Evolutionary conservation across 116 monocot species (phyloP).

Genomic region (Papilionanthe hybrid): DNA sequence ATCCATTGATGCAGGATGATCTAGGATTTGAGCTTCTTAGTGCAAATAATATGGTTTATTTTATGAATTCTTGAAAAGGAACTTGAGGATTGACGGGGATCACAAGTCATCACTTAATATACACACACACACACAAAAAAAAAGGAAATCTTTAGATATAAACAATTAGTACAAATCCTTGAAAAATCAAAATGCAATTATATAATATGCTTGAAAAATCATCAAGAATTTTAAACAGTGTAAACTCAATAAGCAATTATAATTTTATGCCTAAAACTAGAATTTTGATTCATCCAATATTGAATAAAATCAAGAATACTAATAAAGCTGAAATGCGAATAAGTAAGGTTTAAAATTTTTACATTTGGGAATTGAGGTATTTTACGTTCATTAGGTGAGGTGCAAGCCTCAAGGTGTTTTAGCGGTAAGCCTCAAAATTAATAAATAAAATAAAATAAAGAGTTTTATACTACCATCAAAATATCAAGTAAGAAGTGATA

Average conservation of each 20-base stretch:
- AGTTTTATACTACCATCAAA: no score
- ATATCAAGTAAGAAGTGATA: no score
- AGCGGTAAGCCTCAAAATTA: no score
- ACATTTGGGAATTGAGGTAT: no score
- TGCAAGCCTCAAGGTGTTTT: no score
- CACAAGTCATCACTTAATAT: not conserved
- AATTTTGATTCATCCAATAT: not conserved
- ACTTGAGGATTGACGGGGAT: not conserved
- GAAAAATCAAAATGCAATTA: not conserved
- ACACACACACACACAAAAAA: no score
- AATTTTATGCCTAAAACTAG: not conserved
- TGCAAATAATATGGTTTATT: no score
- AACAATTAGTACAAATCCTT: not conserved
- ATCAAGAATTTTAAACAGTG: not conserved
- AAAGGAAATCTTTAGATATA: not conserved
- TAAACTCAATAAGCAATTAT: not conserved
- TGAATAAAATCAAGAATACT: not conserved
- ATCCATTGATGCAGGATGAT: not conserved
- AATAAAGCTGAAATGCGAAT: not conserved
- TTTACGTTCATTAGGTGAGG: no score
- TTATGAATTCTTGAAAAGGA: not conserved
- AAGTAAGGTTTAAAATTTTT: no score
- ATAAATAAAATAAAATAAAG: no score
- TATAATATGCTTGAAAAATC: not conserved
- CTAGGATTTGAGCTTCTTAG: no score